Base-by-base conservation (phyloP, 2,329 filamentous ascomycete species). In the Hymenoscyphus scutula region DNA sequence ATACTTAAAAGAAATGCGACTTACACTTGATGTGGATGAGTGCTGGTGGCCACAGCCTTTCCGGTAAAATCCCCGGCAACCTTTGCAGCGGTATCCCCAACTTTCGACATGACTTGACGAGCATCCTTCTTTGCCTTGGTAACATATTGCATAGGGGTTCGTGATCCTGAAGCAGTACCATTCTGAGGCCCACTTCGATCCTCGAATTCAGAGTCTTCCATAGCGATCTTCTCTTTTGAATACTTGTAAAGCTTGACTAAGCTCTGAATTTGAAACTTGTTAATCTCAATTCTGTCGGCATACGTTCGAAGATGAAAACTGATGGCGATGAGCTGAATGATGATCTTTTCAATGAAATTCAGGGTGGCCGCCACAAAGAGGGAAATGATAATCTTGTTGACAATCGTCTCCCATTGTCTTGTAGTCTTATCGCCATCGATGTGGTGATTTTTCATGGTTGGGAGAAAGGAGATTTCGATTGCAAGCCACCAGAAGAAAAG, bases 11-110 rank as follows among this genome's bases (percentile, higher is more conserved):
- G 3, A n/a, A 19, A 5, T 5, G 29, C 53, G 10, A 60, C 70
- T 65, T 70, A 73, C 70, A 97, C 91, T 77, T 95, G 92, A 58
- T 90, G 84, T 1, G 93, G 92, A 68, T 96, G 90, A 61, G 84
- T 91, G 73, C 86, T 90, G 64, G 84, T 84, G 27, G 84, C 84
- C 15, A 87, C 79, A 63, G 81, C 76, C 64, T 87, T 87, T 29
- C 94, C 94, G 3, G 94, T 96, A 70, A 98, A 94, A 73, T 98
- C 94, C 17, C 92, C 93, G 10, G 92, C 93, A 51, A 97, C 87
- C 62, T 88, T 90, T 37, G 89, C 91, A 29, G 93, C 92, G 27
- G 96, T 86, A 72, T 95, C 90, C 45, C 92, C 91, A 60, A 97
- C 89, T 74, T 89, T 93, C 74, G 83, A 89, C 71, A 92, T 83